Evolutionary conservation across 1,284 basidiomycete genomes (phyloP), one percentile per base, ranked within the genome.

Genomic region (Neotropicomus parvogracilis): DNA sequence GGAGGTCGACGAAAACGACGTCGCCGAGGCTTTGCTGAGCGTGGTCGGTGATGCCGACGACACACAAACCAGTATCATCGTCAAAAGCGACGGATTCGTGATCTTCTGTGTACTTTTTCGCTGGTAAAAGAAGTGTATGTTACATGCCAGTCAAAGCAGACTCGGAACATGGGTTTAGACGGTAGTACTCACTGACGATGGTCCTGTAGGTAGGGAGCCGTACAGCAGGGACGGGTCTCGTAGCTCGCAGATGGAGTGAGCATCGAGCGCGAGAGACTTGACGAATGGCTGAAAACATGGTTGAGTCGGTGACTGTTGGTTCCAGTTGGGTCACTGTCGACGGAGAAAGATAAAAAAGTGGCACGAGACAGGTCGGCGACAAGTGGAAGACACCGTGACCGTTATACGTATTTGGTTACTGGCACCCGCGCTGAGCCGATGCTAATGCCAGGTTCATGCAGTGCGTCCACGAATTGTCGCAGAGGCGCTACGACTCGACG

Each of bases 1-100:
- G 91, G 46, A 99, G 79, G 69, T 99, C 97, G 48, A 99, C 93
- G 71, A 93, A 99, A 41, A 99, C 95, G 49, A 99, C 93, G 69
- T 99, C 97, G 21, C 95, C 97, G 4, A 99, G 79, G 43, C 87
- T 85, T 37, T 52, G 1, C 68, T 98, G 94, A 4, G 95, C 95
- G 67, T 97, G 91, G 68, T 97, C 78, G 17, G 97, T 98, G 67
- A 99, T 94, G 37, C 85, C 84, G 36, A 99, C 78, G 8, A 80
- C 88, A 35, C 93, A 97, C 43, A 94, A 62, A 49, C 87, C 85
- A 37, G 88, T 90, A 40, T 72, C 68, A 52, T 88, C 80, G 67
- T 99, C 94, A 67, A 83, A 91, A 29, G 77, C 70, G 52, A 98
- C 80, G 62, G 86, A 83, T 74, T 99, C 95, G 70, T 99, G 97